Evolutionary conservation across 2,329 filamentous ascomycete species (phyloP), one percentile per base, ranked within the genome.

Genomic region (Colletotrichum theobromicola): DNA sequence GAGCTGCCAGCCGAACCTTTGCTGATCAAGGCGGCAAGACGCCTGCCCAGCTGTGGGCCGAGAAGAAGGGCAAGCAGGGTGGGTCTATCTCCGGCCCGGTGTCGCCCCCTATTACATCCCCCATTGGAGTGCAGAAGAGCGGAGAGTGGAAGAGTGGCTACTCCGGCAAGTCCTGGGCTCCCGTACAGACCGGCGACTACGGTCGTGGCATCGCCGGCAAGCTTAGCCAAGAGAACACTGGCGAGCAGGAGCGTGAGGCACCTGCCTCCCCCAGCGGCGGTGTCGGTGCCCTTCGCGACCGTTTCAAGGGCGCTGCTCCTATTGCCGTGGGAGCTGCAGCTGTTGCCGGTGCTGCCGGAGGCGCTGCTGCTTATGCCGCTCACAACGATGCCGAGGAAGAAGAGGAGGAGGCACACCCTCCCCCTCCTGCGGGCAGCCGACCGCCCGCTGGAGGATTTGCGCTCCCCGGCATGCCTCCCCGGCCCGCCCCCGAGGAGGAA

Each of bases 1-100:
- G 95, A 30, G 90, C 92, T 77, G 95, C 96, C 46, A 97, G 95
- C 85, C 93, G 95, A 80, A 98, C 95, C 1, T 99, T 98, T 87
- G 97, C 97, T 18, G 96, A 98, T 78, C 89, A 97, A 83, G 96
- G 94, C 76, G 97, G 97, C 76, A 99, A 98, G 88, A 98, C 97
- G 7, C 97, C 97, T 8, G 96, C 97, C 34, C 97, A 99, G 84
- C 86, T 98, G 42, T 99, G 97, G 97, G 96, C 96, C 0, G 97
- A 99, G 87, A 98, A 96, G 87, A 98, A 98, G 87, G 96, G 94
- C 46, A 93, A 92, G 75, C 92, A 97, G 82, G 90, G 93, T 66
- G 93, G 90, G 60, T 87, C 86, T 72, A 77, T 78, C 72, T 68
- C 86, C 82, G 65, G 86, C 89, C 64, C 85, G 87, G 32, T 76